Conservation (phyloP, 2,329 filamentous ascomycete species). For the Nemania serpens region DNA sequence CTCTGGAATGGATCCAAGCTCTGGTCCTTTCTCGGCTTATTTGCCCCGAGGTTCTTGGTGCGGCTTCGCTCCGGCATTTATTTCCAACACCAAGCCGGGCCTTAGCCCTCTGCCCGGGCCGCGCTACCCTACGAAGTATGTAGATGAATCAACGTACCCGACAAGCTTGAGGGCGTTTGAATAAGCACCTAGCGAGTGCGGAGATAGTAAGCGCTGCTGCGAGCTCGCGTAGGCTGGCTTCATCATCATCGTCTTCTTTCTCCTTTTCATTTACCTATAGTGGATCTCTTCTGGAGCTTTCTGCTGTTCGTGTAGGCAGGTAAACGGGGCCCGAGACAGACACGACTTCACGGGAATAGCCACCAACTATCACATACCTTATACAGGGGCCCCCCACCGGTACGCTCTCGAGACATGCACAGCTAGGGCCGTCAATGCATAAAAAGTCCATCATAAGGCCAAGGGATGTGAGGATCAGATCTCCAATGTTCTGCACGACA, state of each 20-base stretch:
- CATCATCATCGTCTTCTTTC: background rate
- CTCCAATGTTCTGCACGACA: slow-evolving; percentile 24
- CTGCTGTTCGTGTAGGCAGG: slow-evolving; percentile 7
- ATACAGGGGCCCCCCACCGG: too few relatives aligned
- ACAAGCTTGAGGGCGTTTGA: slow-evolving; percentile 2
- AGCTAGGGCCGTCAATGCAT: slow-evolving; percentile 19
- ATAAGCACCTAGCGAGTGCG: background rate
- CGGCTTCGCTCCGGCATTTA: slow-evolving; percentile 20
- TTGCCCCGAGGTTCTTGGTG: slow-evolving; percentile 21
- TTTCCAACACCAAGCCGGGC: slow-evolving; percentile 16
- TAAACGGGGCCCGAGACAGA: slow-evolving; percentile 13
- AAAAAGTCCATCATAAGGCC: slow-evolving; percentile 7
- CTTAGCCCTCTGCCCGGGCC: slow-evolving; percentile 15
- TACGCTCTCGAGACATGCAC: slow-evolving; percentile 4
- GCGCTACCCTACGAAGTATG: slow-evolving; percentile 8
- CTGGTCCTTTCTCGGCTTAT: slow-evolving; percentile 20
- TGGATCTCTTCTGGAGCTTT: background rate
- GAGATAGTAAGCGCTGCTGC: slow-evolving; percentile 21
- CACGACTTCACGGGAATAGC: background rate
- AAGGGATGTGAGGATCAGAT: slow-evolving; percentile 9
- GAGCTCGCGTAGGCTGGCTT: background rate
- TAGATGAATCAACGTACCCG: slow-evolving; percentile 9
- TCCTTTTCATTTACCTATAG: background rate
- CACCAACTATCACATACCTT: too few relatives aligned
- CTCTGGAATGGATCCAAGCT: slow-evolving; percentile 18